Base-by-base conservation (phyloP, 2,329 filamentous ascomycete genomes). In the Claviceps paspali region DNA sequence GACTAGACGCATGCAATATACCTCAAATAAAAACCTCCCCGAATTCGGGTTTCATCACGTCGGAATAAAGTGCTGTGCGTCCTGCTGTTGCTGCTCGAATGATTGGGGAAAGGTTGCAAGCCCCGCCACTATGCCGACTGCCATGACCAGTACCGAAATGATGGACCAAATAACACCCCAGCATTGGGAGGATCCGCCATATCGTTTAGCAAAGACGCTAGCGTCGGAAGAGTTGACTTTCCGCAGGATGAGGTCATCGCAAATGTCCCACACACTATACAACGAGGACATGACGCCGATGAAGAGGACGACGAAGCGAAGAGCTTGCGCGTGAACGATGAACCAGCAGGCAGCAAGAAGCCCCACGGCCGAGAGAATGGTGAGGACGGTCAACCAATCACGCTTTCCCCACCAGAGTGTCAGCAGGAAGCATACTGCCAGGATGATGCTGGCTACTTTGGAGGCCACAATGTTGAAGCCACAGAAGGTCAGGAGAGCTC, bases 191-290 rank as follows among this genome's bases (percentile, higher is more conserved):
- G 79, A 85, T 26, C 82, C 82, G 9, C 82, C 82, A 47, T 87
- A 87, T 17, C 75, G 68, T 57, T 83, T 68, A 6, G 82, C 81
- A 48, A 87, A 87, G 22, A 85, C 79, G 46, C 77, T 82, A 5
- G 82, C 81, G 51, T 88, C 82, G 4, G 80, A 85, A 17, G 69
- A 75, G 55, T 87, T 86, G 36, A 87, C 79, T 59, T 86, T 87
- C 41, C 82, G 70, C 4, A 86, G 61, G 46, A 88, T 85, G 23
- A 87, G 63, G 47, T 88, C 82, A 51, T 88, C 82, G 56, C 80
- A 86, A 47, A 87, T 87, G 62, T 87, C 82, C 82, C 82, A 87
- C 5, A 82, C 80, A 45, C 77, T 82, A 56, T 87, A 87, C 1
- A 87, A 67, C 2, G 75, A 78, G 6, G 75, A 81, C 82, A 87